These are phyloP conservation scores for Alternaria gaisen DNA, from an alignment of 2,329 filamentous ascomycete genomes.

Conservation along the genomic window DNA sequence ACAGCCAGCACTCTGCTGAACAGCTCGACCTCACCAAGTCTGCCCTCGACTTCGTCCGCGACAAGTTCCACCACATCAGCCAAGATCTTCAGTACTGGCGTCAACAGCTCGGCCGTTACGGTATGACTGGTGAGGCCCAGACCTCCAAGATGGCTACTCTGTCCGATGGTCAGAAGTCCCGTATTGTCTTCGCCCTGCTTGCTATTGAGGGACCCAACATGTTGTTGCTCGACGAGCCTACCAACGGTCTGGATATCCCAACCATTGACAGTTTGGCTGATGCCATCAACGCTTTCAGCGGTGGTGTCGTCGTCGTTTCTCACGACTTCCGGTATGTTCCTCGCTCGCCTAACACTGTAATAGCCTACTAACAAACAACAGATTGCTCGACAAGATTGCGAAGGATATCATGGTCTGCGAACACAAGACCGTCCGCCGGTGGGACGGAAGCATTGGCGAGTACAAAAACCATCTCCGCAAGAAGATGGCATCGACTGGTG, in stretches of 20 bases:
- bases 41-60: slow-evolving; percentile 94
- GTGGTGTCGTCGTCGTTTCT: slow-evolving; percentile 96
- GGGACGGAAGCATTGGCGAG: slow-evolving; percentile 87
- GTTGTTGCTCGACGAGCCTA: slow-evolving; percentile 96
- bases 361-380: slow-evolving; percentile 56
- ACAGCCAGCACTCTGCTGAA: slow-evolving; percentile 98
- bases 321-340: slow-evolving; percentile 93
- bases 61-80: slow-evolving; percentile 87
- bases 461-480: slow-evolving; percentile 99
- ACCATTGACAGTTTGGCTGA: slow-evolving; percentile 98
- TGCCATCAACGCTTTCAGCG: slow-evolving; percentile 94
- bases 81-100: slow-evolving; percentile 99
- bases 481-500: slow-evolving; percentile 93
- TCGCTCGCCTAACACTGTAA: background rate
- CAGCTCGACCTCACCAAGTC: slow-evolving; percentile 99
- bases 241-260: slow-evolving; percentile 98
- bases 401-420: slow-evolving; percentile 99
- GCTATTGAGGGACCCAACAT: slow-evolving; percentile 98
- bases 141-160: slow-evolving; percentile 97
- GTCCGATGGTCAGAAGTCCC: slow-evolving; percentile 96
- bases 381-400: slow-evolving; percentile 98
- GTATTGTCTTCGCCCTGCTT: slow-evolving; percentile 96
- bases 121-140: slow-evolving; percentile 90
- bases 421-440: slow-evolving; percentile 90
- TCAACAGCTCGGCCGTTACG: slow-evolving; percentile 94